Conservation (phyloP, 352 stramenopile genomes). For the Phytopythium delawarense region DNA sequence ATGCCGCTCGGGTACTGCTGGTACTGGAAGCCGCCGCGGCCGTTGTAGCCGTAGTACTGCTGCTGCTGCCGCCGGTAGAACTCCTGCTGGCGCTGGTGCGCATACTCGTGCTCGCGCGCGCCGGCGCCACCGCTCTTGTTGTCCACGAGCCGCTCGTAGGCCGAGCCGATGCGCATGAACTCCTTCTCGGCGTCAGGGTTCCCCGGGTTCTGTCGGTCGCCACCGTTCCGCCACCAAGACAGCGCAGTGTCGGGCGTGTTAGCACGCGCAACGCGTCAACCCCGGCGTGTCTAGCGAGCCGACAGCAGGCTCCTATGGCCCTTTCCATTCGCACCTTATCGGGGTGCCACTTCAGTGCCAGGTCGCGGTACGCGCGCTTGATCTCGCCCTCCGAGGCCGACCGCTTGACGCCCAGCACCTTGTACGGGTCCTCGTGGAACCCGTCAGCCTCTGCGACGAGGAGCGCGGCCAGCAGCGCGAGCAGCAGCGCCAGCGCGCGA, state of each 20-base stretch:
- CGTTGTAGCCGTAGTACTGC: slow-evolving; percentile 26
- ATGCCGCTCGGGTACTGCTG: slow-evolving; percentile 27
- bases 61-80: slow-evolving; percentile 49
- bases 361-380: slow-evolving; percentile 78
- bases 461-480: slow-evolving; percentile 9
- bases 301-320: background rate
- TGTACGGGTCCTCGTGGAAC: slow-evolving; percentile 66
- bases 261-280: slow-evolving; percentile 25
- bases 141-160: slow-evolving; percentile 63
- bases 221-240: background rate
- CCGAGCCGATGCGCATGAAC: slow-evolving; percentile 72
- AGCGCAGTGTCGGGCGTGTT: background rate
- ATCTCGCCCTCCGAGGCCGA: slow-evolving; percentile 71
- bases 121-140: slow-evolving; percentile 13
- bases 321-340: slow-evolving; percentile 72
- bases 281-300: background rate
- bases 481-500: slow-evolving; percentile 12
- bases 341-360: slow-evolving; percentile 89
- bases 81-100: slow-evolving; percentile 27
- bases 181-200: slow-evolving; percentile 63
- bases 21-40: slow-evolving; percentile 27
- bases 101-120: slow-evolving; percentile 5
- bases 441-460: background rate
- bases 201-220: slow-evolving; percentile 35
- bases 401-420: slow-evolving; percentile 54